These are phyloP conservation scores for Rhodotorula toruloides DNA, from an alignment of 768 basidiomycete genomes.

Conservation along the genomic window DNA sequence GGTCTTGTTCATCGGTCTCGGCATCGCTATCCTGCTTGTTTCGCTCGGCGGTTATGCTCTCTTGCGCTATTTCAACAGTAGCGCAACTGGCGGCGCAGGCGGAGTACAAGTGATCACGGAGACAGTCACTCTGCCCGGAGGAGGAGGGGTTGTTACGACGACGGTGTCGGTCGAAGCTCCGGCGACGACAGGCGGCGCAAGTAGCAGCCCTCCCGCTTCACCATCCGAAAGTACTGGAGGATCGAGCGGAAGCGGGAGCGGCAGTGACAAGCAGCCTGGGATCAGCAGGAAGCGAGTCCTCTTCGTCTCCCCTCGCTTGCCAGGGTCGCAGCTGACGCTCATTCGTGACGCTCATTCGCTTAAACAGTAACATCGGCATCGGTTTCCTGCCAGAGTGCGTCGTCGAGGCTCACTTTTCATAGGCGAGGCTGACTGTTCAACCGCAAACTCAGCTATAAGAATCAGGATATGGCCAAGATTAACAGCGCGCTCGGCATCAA, in stretches of 20 bases:
- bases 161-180: neutral
- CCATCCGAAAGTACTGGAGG: too few relatives aligned
- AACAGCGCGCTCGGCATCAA: constrained; percentile 16
- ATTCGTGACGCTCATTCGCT: neutral
- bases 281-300: neutral
- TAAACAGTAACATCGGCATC: constrained; percentile 24
- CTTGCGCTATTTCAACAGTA: neutral
- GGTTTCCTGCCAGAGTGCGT: constrained; percentile 26
- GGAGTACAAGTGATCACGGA: neutral
- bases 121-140: neutral
- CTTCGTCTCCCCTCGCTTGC: neutral
- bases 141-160: neutral
- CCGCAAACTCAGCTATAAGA: neutral
- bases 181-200: neutral
- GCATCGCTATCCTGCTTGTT: constrained; percentile 4
- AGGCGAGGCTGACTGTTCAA: too few relatives aligned
- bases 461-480: constrained; percentile 18
- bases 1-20: constrained; percentile 13
- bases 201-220: too few relatives aligned
- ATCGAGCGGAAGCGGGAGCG: neutral
- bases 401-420: neutral
- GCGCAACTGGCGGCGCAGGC: too few relatives aligned
- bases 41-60: constrained; percentile 3
- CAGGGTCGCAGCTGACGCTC: neutral
- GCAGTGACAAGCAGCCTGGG: neutral